Evolutionary conservation across 1,284 basidiomycete species (phyloP).

Genomic region (Sutorius eximius): DNA sequence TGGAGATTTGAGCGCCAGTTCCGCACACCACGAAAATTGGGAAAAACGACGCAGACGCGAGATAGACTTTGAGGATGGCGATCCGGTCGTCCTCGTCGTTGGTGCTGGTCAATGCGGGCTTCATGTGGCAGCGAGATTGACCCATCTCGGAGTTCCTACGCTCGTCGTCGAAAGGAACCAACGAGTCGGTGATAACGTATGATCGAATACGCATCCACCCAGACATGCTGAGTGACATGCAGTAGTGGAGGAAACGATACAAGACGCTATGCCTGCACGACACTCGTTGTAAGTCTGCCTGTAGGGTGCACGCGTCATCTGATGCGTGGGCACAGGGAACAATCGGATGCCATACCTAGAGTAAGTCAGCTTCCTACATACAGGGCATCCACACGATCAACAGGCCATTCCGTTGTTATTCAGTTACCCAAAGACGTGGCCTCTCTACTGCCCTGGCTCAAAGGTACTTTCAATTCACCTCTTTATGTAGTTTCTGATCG

Average conservation of each 20-base stretch:
- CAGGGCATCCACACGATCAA: neutral
- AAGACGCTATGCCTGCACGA: slow-evolving; percentile 26
- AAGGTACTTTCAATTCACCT: slow-evolving; percentile 23
- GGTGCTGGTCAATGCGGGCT: slow-evolving; percentile 42
- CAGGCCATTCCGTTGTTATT: neutral
- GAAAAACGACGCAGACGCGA: slow-evolving; percentile 20
- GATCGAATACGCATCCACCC: neutral
- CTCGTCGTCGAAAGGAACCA: slow-evolving; percentile 39
- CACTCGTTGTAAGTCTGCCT: slow-evolving; percentile 22
- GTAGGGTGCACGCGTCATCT: neutral
- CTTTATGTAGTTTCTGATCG: neutral
- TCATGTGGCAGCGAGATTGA: slow-evolving; percentile 37
- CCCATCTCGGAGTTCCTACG: slow-evolving; percentile 34
- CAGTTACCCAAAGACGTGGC: slow-evolving; percentile 41
- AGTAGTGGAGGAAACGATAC: slow-evolving; percentile 34
- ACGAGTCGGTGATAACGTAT: slow-evolving; percentile 40
- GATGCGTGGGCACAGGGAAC: slow-evolving; percentile 15
- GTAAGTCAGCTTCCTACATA: slow-evolving; percentile 8
- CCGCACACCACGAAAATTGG: slow-evolving; percentile 13
- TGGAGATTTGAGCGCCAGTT: slow-evolving; percentile 4
- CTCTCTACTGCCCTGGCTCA: slow-evolving; percentile 35
- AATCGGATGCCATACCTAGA: slow-evolving; percentile 28
- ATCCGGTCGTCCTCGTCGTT: slow-evolving; percentile 34
- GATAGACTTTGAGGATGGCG: slow-evolving; percentile 13
- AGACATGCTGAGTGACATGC: neutral